Evolutionary conservation across 257 asterid species (phyloP).

Genomic region (Ballota nigra): DNA sequence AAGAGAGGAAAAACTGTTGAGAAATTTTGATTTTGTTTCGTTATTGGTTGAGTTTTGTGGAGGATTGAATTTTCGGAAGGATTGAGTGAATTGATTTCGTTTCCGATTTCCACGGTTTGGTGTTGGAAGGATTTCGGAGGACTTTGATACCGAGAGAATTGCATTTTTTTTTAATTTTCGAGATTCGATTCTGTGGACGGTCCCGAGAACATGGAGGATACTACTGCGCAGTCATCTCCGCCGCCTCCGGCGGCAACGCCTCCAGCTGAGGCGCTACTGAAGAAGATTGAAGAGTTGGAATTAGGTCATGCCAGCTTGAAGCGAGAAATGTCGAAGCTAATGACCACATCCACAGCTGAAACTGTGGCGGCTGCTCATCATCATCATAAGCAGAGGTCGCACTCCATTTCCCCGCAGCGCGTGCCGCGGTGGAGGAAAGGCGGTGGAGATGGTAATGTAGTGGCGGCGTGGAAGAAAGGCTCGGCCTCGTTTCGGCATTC

Average conservation of each 20-base stretch:
- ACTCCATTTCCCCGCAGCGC: constrained; percentile 82
- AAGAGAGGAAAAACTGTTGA: background rate
- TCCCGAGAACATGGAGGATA: constrained; percentile 43
- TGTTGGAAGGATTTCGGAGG: constrained; percentile 6
- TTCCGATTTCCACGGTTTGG: constrained; percentile 1
- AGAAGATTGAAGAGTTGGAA: constrained; percentile 84
- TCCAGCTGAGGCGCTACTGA: constrained; percentile 71
- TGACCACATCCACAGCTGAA: constrained; percentile 51
- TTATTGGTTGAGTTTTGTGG: constrained; percentile 13
- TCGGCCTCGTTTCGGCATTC: constrained; percentile 68
- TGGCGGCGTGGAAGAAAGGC: constrained; percentile 57
- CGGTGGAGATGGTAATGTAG: constrained; percentile 41
- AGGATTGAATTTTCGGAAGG: constrained; percentile 14
- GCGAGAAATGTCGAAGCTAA: constrained; percentile 71
- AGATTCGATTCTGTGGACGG: constrained; percentile 19
- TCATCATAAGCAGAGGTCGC: constrained; percentile 70
- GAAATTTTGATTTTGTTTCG: background rate
- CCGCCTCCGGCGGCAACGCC: constrained; percentile 30
- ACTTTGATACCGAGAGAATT: constrained; percentile 20
- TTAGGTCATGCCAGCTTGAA: constrained; percentile 80
- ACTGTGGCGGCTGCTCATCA: constrained; percentile 34
- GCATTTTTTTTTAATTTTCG: background rate
- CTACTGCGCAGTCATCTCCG: constrained; percentile 27
- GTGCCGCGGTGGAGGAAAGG: constrained; percentile 39
- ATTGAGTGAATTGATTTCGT: background rate